These are phyloP conservation scores for Suillus clintonianus DNA, from an alignment of 768 basidiomycete genomes.

Conservation along the genomic window DNA sequence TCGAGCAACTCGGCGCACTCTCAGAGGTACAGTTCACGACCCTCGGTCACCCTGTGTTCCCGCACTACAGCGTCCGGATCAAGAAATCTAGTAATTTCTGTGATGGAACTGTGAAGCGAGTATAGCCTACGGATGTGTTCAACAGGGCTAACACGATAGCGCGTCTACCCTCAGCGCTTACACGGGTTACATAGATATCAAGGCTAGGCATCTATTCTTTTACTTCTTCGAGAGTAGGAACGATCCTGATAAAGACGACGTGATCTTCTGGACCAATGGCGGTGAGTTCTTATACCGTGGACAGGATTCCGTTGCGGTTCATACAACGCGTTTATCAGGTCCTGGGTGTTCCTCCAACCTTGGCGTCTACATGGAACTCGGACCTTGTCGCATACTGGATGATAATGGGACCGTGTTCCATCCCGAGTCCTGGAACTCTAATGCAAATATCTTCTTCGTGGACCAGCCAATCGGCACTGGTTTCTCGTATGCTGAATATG, in stretches of 20 bases:
- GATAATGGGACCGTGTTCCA: slow-evolving; percentile 53
- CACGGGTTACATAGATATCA: slow-evolving; percentile 68
- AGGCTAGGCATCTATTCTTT: slow-evolving; percentile 67
- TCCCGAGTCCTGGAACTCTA: slow-evolving; percentile 65
- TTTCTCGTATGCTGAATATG: slow-evolving; percentile 46
- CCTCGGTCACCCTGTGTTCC: slow-evolving; percentile 46
- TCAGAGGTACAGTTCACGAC: slow-evolving; percentile 37
- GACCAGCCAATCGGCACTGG: slow-evolving; percentile 47
- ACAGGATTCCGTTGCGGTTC: background rate
- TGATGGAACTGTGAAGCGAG: slow-evolving; percentile 40
- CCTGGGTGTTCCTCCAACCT: slow-evolving; percentile 60
- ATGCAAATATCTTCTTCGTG: slow-evolving; percentile 52
- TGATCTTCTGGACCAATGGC: slow-evolving; percentile 58
- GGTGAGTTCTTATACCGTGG: slow-evolving; percentile 40
- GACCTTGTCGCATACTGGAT: slow-evolving; percentile 66
- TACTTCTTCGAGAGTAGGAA: slow-evolving; percentile 75
- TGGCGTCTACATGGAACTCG: slow-evolving; percentile 73
- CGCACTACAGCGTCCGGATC: slow-evolving; percentile 41
- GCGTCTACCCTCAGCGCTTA: slow-evolving; percentile 41
- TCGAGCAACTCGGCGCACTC: slow-evolving; percentile 29
- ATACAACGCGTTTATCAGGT: slow-evolving; percentile 13
- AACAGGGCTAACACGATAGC: slow-evolving; percentile 2
- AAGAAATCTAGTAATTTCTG: slow-evolving; percentile 41
- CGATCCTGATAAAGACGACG: slow-evolving; percentile 57
- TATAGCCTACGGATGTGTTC: slow-evolving; percentile 28